A percentile compares a stretch with the other conserved stretches of the same genome.
These are phyloP conservation scores for Coccomyxa sp. DNA, from an alignment of 139 green algal genomes.

Conservation along the genomic window DNA sequence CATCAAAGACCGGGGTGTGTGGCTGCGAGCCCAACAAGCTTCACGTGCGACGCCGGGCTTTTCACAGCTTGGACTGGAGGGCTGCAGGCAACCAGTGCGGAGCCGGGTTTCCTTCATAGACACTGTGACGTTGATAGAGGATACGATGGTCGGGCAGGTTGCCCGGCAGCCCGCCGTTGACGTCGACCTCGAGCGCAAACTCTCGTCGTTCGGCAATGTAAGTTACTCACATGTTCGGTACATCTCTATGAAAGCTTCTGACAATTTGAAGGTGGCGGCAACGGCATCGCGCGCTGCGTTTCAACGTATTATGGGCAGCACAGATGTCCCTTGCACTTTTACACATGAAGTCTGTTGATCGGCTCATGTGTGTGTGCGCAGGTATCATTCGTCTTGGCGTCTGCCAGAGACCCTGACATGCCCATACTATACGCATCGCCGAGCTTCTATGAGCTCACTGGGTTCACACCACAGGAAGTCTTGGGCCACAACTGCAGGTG, in stretches of 20 bases:
- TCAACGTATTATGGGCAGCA: background rate
- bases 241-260: background rate
- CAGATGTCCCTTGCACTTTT: no score
- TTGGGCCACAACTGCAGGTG: constrained; percentile 43
- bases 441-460: constrained; percentile 52
- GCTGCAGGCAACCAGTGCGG: background rate
- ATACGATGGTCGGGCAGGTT: background rate
- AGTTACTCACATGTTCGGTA: background rate
- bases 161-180: background rate
- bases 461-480: constrained; percentile 52
- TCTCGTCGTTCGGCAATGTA: background rate
- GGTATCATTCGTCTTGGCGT: background rate
- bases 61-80: background rate
- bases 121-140: background rate
- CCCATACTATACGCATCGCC: constrained; percentile 53
- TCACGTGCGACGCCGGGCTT: background rate
- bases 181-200: background rate
- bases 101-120: background rate
- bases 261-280: background rate
- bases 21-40: no score
- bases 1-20: background rate
- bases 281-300: background rate
- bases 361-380: background rate
- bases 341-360: no score
- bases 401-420: constrained; percentile 28